Evolutionary conservation across 1,284 basidiomycete genomes (phyloP).

Genomic region (Golubevia pallescens): DNA sequence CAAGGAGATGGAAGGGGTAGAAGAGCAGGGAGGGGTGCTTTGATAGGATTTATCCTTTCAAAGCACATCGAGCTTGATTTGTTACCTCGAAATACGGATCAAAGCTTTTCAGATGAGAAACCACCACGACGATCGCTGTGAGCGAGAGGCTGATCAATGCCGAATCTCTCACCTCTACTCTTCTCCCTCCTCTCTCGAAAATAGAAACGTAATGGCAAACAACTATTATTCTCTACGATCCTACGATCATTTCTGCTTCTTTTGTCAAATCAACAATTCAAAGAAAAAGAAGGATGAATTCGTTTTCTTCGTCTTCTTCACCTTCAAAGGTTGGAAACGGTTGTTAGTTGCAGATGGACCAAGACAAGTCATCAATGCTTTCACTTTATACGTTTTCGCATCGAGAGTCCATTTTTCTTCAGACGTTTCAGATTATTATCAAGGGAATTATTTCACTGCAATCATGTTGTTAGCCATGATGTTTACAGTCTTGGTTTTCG

Average conservation of each 20-base stretch:
- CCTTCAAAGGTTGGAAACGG: constrained; percentile 58
- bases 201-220: constrained; percentile 54
- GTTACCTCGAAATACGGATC: no score
- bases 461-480: constrained; percentile 56
- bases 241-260: constrained; percentile 58
- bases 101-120: no score
- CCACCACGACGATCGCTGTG: no score
- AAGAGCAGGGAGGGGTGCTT: no score
- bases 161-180: no score
- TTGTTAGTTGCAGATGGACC: constrained; percentile 53
- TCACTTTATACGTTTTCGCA: constrained; percentile 45
- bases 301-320: constrained; percentile 61
- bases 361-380: constrained; percentile 56
- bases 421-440: constrained; percentile 47
- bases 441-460: constrained; percentile 40
- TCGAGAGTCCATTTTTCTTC: constrained; percentile 37
- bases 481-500: constrained; percentile 57
- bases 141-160: no score
- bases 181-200: no score
- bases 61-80: no score
- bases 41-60: no score
- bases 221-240: constrained; percentile 51
- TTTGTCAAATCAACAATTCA: constrained; percentile 55
- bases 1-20: no score
- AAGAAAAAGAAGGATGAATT: constrained; percentile 59